Conservation (phyloP, 164 flowering plant genomes). For the Piper longum region DNA sequence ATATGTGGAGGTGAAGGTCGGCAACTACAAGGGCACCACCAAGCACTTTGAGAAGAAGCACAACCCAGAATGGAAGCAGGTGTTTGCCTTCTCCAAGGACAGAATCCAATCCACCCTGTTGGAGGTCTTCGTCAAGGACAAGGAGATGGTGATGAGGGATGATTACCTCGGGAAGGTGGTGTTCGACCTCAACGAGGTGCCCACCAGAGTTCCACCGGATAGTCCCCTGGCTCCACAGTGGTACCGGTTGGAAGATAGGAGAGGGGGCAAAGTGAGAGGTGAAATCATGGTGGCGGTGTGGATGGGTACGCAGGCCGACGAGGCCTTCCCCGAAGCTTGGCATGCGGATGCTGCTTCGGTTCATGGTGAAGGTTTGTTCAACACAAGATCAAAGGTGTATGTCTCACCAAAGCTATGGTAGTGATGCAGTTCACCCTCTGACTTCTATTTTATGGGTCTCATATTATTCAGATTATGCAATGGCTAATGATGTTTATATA, state of each 20-base stretch:
- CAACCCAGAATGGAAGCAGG: slow-evolving; percentile 52
- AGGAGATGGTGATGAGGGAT: slow-evolving; percentile 54
- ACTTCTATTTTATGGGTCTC: no score
- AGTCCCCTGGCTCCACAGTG: slow-evolving; percentile 19
- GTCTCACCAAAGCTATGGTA: slow-evolving; percentile 61
- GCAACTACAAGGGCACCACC: no score
- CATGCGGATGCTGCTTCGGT: slow-evolving; percentile 75
- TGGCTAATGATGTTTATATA: no score
- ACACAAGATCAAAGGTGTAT: slow-evolving; percentile 69
- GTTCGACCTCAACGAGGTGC: slow-evolving; percentile 67
- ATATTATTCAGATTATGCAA: no score
- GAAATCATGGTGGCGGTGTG: slow-evolving; percentile 83
- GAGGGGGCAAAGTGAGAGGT: slow-evolving; percentile 48
- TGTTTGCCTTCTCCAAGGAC: neutral
- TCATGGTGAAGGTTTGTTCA: slow-evolving; percentile 64
- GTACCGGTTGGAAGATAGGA: slow-evolving; percentile 58
- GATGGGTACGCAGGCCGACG: slow-evolving; percentile 94
- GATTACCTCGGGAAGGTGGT: slow-evolving; percentile 54
- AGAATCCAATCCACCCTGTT: slow-evolving; percentile 11
- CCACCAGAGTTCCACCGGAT: slow-evolving; percentile 79
- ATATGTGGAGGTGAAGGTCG: no score
- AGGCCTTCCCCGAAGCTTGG: slow-evolving; percentile 86
- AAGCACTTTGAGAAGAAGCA: slow-evolving; percentile 25
- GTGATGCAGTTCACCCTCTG: no score
- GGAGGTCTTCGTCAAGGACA: slow-evolving; percentile 16